Conservation (phyloP, 139 green algal species). For the Nannochloris sp. region DNA sequence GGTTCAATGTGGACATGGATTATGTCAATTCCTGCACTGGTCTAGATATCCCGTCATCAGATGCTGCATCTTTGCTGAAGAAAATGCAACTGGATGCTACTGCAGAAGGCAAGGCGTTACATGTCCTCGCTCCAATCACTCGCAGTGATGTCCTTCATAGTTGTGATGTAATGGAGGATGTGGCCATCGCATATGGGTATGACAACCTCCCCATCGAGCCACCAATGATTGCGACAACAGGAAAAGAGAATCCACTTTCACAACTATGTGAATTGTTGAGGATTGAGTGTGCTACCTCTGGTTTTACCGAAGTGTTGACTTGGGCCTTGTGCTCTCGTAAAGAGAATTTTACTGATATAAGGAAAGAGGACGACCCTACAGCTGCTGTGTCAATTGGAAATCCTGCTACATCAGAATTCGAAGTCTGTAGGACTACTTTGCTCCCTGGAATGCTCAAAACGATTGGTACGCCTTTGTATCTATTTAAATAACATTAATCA, state of each 20-base stretch:
- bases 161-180: slow-evolving; percentile 95
- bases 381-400: slow-evolving; percentile 85
- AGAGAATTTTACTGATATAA: slow-evolving; percentile 83
- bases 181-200: slow-evolving; percentile 96
- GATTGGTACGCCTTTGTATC: slow-evolving; percentile 26
- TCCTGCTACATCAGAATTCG: slow-evolving; percentile 88
- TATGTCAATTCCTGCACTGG: slow-evolving; percentile 84
- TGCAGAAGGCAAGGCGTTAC: slow-evolving; percentile 13
- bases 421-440: slow-evolving; percentile 60
- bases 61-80: slow-evolving; percentile 61
- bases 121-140: slow-evolving; percentile 67
- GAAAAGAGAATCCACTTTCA: slow-evolving; percentile 84
- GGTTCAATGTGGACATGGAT: slow-evolving; percentile 50
- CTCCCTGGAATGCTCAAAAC: slow-evolving; percentile 84
- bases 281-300: slow-evolving; percentile 67
- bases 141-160: slow-evolving; percentile 89
- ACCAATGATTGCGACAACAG: slow-evolving; percentile 49
- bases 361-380: slow-evolving; percentile 47
- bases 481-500: background rate
- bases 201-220: slow-evolving; percentile 83
- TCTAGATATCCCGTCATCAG: slow-evolving; percentile 36
- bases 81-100: slow-evolving; percentile 74
- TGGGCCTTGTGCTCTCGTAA: slow-evolving; percentile 78
- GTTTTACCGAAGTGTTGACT: slow-evolving; percentile 72
- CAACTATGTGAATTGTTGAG: slow-evolving; percentile 81